phyloP scores from a whole-genome alignment of 2,329 filamentous ascomycete genomes.

The Ophiostoma quercus region DNA sequence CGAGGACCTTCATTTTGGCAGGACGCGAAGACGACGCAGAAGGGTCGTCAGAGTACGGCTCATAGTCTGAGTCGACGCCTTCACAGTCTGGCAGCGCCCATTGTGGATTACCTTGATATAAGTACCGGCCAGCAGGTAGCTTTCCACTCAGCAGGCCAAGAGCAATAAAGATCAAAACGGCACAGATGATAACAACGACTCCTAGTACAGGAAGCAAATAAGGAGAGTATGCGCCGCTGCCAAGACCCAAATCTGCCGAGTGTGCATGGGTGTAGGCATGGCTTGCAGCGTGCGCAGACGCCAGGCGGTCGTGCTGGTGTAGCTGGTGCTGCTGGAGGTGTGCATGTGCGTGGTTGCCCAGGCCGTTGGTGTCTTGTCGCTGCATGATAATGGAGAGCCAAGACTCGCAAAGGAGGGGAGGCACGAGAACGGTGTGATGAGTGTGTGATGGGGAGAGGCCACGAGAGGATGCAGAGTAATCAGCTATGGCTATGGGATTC shows the following conservation, averaged over 20 bases:
- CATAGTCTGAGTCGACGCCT: constrained; percentile 3
- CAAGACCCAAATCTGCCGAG: constrained; percentile 13
- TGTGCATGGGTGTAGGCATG: constrained; percentile 11
- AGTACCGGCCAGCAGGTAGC: neutral
- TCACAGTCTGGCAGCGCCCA: constrained; percentile 3
- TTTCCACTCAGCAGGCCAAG: neutral
- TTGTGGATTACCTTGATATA: constrained; percentile 2
- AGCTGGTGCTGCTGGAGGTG: constrained; percentile 1
- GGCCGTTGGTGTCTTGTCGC: constrained; percentile 5
- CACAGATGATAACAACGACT: neutral
- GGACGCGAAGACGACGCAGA: constrained; percentile 1
- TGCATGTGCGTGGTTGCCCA: constrained; percentile 7
- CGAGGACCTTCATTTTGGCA: constrained; percentile 35
- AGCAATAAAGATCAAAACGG: constrained; percentile 8
- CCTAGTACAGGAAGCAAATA: constrained; percentile 8
- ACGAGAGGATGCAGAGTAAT: neutral
- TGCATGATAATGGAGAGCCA: constrained; percentile 9
- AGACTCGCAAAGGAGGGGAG: neutral
- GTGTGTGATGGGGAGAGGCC: neutral
- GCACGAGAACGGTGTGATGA: constrained; percentile 7
- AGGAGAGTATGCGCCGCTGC: constrained; percentile 9
- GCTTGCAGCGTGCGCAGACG: neutral
- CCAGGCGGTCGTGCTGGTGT: neutral
- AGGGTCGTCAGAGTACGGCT: neutral
- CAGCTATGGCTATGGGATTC: neutral